phyloP scores from a whole-genome alignment of 2,329 filamentous ascomycete species.

The Apiospora arundinis region DNA sequence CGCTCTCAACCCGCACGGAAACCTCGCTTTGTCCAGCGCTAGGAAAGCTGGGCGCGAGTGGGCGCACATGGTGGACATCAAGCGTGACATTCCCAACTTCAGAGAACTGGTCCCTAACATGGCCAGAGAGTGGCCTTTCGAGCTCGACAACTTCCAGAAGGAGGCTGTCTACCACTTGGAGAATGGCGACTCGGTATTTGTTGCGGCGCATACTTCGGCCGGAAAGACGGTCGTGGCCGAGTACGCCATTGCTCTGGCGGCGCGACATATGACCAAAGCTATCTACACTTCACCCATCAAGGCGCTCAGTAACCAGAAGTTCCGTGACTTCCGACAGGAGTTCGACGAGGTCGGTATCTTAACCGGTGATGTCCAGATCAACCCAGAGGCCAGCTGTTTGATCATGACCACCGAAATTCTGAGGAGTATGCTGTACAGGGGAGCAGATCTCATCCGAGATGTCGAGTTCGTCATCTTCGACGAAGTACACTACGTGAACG shows the following conservation, averaged over 20 bases:
- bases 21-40: conserved; percentile 72
- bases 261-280: conserved; percentile 99
- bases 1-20: conserved; percentile 82
- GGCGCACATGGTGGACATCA: conserved; percentile 98
- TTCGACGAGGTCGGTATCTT: conserved; percentile 98
- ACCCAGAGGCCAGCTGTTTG: conserved; percentile 94
- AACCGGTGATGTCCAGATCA: conserved; percentile 97
- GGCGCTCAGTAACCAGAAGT: conserved; percentile 97
- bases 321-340: conserved; percentile 86
- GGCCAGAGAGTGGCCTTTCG: conserved; percentile 95
- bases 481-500: conserved; percentile 98
- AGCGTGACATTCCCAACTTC: conserved; percentile 93
- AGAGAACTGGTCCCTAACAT: conserved; percentile 92
- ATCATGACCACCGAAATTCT: conserved; percentile 99
- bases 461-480: conserved; percentile 99
- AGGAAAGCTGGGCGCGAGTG: conserved; percentile 85
- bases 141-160: conserved; percentile 97
- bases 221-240: conserved; percentile 98
- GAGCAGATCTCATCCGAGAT: conserved; percentile 93
- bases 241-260: conserved; percentile 93
- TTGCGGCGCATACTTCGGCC: conserved; percentile 95
- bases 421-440: conserved; percentile 96
- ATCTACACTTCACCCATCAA: conserved; percentile 99
- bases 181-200: conserved; percentile 95
- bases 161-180: conserved; percentile 98